A percentile compares a stretch with the other conserved stretches of the same genome.
Evolutionary conservation across 176 grass and related monocot species (phyloP).

Genomic region (Triticum dicoccoides): DNA sequence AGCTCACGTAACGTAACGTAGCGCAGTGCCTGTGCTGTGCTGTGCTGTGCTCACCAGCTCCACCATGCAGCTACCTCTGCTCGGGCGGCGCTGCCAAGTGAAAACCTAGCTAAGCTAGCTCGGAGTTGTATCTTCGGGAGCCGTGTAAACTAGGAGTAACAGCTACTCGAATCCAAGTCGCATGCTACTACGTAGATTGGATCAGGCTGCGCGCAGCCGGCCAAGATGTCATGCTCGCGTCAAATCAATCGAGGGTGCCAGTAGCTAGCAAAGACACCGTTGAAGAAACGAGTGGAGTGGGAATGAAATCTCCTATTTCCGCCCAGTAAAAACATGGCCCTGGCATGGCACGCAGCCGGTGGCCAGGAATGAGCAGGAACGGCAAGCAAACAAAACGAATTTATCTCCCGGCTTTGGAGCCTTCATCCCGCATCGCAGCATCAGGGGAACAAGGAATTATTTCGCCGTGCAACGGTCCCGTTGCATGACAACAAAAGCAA

Average conservation of each 20-base stretch:
- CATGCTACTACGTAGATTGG: neutral
- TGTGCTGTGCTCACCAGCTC: neutral
- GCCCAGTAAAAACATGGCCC: neutral
- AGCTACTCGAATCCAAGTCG: neutral
- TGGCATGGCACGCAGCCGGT: neutral
- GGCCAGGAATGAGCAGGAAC: neutral
- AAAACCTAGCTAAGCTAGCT: neutral
- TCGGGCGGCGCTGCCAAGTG: neutral
- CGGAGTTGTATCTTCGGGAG: neutral
- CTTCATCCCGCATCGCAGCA: neutral
- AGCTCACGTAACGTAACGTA: neutral
- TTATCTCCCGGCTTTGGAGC: conserved; percentile 2
- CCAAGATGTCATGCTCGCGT: conserved; percentile 3
- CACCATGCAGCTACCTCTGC: neutral
- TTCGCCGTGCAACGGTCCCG: neutral
- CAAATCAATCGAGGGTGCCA: neutral
- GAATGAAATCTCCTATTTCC: neutral
- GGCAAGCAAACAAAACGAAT: conserved; percentile 4
- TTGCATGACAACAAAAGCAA: conserved; percentile 6
- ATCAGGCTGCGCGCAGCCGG: too few relatives aligned
- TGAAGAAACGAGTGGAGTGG: neutral
- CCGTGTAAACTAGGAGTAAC: neutral
- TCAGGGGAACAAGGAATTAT: neutral
- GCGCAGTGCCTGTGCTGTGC: neutral
- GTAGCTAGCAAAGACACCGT: too few relatives aligned